A percentile compares a stretch with the other conserved stretches of the same genome.
Conservation (phyloP, 2,329 filamentous ascomycete species). For the Nothophaeocryptopus gaeumannii region DNA sequence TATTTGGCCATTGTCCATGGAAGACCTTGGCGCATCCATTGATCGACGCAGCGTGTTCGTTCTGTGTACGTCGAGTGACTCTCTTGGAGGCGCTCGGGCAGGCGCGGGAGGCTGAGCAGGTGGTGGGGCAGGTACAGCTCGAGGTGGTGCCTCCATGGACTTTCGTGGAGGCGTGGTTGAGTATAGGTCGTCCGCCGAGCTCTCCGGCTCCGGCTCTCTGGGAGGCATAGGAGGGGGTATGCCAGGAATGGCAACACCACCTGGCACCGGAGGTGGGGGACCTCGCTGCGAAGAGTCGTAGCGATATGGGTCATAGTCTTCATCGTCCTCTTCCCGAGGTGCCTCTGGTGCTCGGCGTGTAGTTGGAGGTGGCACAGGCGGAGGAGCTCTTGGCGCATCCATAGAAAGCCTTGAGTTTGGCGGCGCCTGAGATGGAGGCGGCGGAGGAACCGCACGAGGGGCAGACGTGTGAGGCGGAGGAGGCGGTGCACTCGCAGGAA, state of each 20-base stretch:
- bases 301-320: constrained; percentile 68
- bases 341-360: constrained; percentile 59
- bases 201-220: constrained; percentile 33
- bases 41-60: constrained; percentile 57
- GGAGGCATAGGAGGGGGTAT: constrained; percentile 35
- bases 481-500: constrained; percentile 45
- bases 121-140: constrained; percentile 46
- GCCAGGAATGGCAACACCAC: constrained; percentile 27
- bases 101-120: constrained; percentile 35
- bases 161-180: constrained; percentile 40
- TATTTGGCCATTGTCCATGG: constrained; percentile 74
- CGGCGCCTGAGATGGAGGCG: constrained; percentile 48
- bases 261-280: constrained; percentile 33
- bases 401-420: constrained; percentile 58
- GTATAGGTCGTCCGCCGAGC: constrained; percentile 48
- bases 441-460: constrained; percentile 53
- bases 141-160: constrained; percentile 35
- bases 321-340: constrained; percentile 38
- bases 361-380: constrained; percentile 56
- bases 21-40: constrained; percentile 71
- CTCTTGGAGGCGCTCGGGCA: constrained; percentile 46
- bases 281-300: constrained; percentile 38
- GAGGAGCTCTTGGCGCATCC: constrained; percentile 69
- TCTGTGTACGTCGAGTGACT: constrained; percentile 59
- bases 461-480: constrained; percentile 36